Percentiles rank a stretch among this genome's conserved stretches.
These are phyloP conservation scores for Hypomyces perniciosus DNA, from an alignment of 2,329 filamentous ascomycete genomes.

Conservation along the genomic window DNA sequence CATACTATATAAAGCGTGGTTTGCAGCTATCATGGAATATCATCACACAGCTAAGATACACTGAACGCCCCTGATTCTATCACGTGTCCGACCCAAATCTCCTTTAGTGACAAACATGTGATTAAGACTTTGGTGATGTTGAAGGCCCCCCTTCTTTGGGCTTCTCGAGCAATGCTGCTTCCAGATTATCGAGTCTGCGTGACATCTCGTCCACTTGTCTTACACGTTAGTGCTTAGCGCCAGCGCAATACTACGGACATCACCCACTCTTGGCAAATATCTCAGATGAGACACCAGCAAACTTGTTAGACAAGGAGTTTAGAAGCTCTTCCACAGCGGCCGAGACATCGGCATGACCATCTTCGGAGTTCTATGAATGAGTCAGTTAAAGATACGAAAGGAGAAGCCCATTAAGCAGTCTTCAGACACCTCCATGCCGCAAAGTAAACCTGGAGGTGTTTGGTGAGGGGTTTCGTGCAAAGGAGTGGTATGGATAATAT, in stretches of 20 bases:
- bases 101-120: no score
- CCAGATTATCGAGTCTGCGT: slow-evolving; percentile 74
- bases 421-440: no score
- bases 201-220: slow-evolving; percentile 90
- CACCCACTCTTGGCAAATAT: slow-evolving; percentile 79
- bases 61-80: background rate
- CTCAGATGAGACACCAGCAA: slow-evolving; percentile 76
- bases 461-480: no score
- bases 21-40: no score
- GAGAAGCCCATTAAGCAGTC: background rate
- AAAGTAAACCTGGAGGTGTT: no score
- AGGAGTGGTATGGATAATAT: background rate
- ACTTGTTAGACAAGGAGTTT: slow-evolving; percentile 78
- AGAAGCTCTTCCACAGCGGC: slow-evolving; percentile 81
- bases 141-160: slow-evolving; percentile 33
- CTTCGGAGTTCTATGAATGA: slow-evolving; percentile 4
- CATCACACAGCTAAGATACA: no score
- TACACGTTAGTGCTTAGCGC: slow-evolving; percentile 11
- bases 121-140: no score
- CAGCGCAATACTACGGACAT: background rate
- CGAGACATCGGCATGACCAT: slow-evolving; percentile 52
- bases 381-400: background rate
- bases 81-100: background rate
- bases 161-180: slow-evolving; percentile 61
- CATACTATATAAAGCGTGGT: no score